Percentiles rank a stretch among this genome's conserved stretches.
Conservation (phyloP, 2,329 filamentous ascomycete species). For the Orbilia javanica region DNA sequence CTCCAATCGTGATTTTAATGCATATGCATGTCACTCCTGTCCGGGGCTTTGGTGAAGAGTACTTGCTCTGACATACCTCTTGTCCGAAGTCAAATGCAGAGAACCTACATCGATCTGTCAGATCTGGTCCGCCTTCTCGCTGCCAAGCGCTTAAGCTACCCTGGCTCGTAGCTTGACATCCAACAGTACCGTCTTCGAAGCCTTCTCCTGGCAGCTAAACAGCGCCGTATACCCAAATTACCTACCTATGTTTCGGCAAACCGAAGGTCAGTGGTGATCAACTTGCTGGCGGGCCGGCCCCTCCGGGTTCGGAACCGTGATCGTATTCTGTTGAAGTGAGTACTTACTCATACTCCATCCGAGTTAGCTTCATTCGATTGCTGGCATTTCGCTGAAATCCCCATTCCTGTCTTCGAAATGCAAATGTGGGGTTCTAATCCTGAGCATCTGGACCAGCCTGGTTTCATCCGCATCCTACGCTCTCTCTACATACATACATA, state of each 20-base stretch:
- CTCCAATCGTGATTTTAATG: not conserved
- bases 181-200: not conserved
- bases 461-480: slow-evolving; percentile 23
- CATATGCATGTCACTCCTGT: slow-evolving; percentile 1
- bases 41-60: not conserved
- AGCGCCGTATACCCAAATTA: no score
- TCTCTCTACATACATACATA: not conserved
- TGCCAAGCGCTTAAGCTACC: no score
- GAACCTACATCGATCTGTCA: not conserved
- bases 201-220: not conserved
- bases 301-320: slow-evolving; percentile 26
- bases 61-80: not conserved
- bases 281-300: not conserved
- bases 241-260: no score
- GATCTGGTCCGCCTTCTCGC: not conserved
- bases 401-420: slow-evolving; percentile 36
- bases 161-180: no score
- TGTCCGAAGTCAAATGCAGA: not conserved
- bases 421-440: slow-evolving; percentile 55
- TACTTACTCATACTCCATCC: no score
- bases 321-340: not conserved
- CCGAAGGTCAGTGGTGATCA: no score
- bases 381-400: slow-evolving; percentile 21
- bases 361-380: slow-evolving; percentile 4
- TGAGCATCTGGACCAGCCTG: slow-evolving; percentile 52